Base-by-base conservation (phyloP, 805 yeast species). In the Candida cerambycidarum region DNA sequence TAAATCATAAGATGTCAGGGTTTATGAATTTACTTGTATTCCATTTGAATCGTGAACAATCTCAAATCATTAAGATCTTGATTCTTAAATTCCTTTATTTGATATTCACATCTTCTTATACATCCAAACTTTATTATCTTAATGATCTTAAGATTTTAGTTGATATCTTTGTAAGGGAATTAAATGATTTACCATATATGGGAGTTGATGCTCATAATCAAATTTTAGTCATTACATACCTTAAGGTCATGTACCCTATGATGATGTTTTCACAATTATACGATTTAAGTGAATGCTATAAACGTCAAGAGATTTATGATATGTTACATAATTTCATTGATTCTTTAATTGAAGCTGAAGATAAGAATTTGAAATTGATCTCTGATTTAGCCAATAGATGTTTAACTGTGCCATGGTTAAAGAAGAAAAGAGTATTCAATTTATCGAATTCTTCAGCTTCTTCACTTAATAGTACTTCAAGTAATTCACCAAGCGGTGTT, bases 81-180 rank as follows among this genome's bases (percentile, higher is more conserved):
- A 85, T 86, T 56, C 72, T 90, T 52, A 90, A 90, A 62, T 72
- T 88, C 44, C 66, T 90, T 7, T 88, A 87, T 58, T 62, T 85
- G 44, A 75, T 90, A 1, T 79, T 90, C 62, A 82, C 90, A 2
- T 78, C 82, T 3, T 71, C 82, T 5, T 64, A 65, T 28, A 83
- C 95, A 0, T 69, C 77, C 41, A 85, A 83, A 45, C 72, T 83
- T 53, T 78, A 89, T 38, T 90, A 90, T 57, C 69, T 87, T 47
- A 90, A 90, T 54, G 98, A 90, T 58, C 64, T 90, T 45, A 82
- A 84, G 53, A 95, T 90, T 5, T 74, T 90, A 43, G 81, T 85
- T 11, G 96, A 89, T 55, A 89, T 90, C 8, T 71, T 90, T 40
- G 71, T 90, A 1, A 68, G 98, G 41, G 96, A 90, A 57, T 68